Base-by-base conservation (phyloP, 2,329 filamentous ascomycete genomes). In the Aspergillus tamarii region DNA sequence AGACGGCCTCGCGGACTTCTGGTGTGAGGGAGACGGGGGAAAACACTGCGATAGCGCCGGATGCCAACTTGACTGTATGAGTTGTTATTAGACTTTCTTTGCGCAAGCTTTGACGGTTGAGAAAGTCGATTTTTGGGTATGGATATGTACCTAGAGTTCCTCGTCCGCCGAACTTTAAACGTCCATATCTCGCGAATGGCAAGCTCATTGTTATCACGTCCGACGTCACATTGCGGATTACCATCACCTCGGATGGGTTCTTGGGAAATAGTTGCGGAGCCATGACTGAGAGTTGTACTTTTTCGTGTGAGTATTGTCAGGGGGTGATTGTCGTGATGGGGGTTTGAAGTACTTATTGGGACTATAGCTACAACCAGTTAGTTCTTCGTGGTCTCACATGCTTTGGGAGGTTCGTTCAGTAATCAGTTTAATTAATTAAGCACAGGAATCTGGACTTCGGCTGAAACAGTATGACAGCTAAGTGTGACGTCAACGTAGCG, bases 11-110 rank as follows among this genome's bases (percentile, higher is more conserved):
- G 66, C 85, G 88, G 45, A 93, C 89, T 63, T 90, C 88, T 3
- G 89, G 85, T 3, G 94, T 98, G 61, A 97, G 85, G 16, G 90
- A 91, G 23, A 95, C 91, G 21, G 95, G 95, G 0, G 93, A 97
- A 85, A 97, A 97, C 76, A 97, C 89, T 69, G 93, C 92, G 46
- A 98, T 87, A 53, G 86, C 83, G 62, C 93, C 93, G 11, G 89
- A 89, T 63, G 88, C 85, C 70, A 99, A 87, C 70, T 89, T 91
- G 64, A 96, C 93, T 93, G 68, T 59, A 11, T n/a, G 48, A 4
- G 26, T 26, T 2, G 21, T 57, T 58, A 57, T 43, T 52, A 61
- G 26, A 32, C 11, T 30, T 56, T 26, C 3, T 4, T 56, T 57
- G 41, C 3, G 28, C 1, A 12, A 43, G 43, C 28, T 36, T n/a